Percentiles rank a stretch among this genome's conserved stretches.
phyloP scores from a whole-genome alignment of 352 stramenopile species.

The Phytophthora fragariae region DNA sequence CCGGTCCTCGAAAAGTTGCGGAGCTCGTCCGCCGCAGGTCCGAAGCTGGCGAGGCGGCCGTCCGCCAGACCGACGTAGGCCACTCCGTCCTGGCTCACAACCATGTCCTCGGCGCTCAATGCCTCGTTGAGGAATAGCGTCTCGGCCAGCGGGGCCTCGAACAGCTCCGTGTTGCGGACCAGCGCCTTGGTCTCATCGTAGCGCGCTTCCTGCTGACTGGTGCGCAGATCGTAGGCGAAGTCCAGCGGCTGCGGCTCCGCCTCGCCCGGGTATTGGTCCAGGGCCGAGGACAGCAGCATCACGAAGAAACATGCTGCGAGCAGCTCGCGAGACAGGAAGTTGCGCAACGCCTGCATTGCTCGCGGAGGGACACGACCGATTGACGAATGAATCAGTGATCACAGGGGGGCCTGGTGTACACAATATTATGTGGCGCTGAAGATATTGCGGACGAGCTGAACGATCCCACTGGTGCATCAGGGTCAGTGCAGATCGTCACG shows the following conservation, averaged over 20 bases:
- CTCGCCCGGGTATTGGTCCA: constrained; percentile 57
- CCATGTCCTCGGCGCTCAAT: constrained; percentile 55
- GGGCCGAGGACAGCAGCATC: constrained; percentile 57
- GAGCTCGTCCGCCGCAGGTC: constrained; percentile 35
- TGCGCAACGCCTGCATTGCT: constrained; percentile 35
- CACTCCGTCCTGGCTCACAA: constrained; percentile 52
- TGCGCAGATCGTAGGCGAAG: constrained; percentile 46
- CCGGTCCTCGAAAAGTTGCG: constrained; percentile 62
- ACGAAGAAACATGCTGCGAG: constrained; percentile 57
- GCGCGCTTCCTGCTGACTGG: constrained; percentile 47
- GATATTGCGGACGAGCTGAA: background rate
- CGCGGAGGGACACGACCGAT: constrained; percentile 1
- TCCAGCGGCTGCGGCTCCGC: constrained; percentile 47
- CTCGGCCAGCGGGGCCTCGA: constrained; percentile 37
- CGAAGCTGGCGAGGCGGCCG: constrained; percentile 62
- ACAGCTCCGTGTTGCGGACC: constrained; percentile 29
- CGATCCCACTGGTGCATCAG: background rate
- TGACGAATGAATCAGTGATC: constrained; percentile 15
- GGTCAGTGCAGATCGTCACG: no score
- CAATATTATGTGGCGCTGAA: constrained; percentile 7
- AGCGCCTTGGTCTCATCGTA: constrained; percentile 38
- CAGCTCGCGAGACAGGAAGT: constrained; percentile 56
- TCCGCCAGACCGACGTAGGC: constrained; percentile 61
- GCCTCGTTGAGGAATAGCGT: constrained; percentile 47
- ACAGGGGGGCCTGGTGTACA: background rate